A percentile compares a stretch with the other conserved stretches of the same genome.
Evolutionary conservation across 2,329 filamentous ascomycete genomes (phyloP).

Genomic region (Aspergillus fijiensis): DNA sequence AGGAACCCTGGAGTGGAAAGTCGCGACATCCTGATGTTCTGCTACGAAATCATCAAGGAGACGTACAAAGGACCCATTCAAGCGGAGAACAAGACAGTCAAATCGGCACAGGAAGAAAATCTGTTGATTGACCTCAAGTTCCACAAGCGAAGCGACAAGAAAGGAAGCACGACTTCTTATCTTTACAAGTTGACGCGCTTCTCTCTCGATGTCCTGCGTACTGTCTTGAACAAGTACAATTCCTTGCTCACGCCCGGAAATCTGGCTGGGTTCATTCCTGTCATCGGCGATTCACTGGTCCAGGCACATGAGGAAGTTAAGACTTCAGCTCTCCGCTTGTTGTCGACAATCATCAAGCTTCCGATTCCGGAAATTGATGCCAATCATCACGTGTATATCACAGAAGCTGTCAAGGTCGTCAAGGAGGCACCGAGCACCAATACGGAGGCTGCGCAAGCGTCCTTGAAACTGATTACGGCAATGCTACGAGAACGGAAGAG

Average conservation of each 20-base stretch:
- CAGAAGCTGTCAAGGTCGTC: constrained; percentile 80
- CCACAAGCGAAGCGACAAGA: constrained; percentile 70
- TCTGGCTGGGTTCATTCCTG: constrained; percentile 79
- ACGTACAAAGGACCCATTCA: constrained; percentile 68
- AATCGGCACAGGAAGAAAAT: constrained; percentile 43
- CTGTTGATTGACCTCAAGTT: constrained; percentile 78
- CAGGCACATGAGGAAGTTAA: constrained; percentile 90
- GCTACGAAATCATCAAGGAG: constrained; percentile 88
- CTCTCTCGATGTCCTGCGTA: constrained; percentile 79
- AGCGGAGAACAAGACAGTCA: constrained; percentile 25
- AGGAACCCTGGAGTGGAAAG: constrained; percentile 77
- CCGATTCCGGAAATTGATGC: constrained; percentile 70
- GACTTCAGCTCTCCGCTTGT: constrained; percentile 79
- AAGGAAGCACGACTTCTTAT: constrained; percentile 72
- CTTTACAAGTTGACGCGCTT: constrained; percentile 87
- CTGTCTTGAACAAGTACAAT: constrained; percentile 82
- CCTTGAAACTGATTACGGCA: constrained; percentile 81
- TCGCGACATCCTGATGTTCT: constrained; percentile 85
- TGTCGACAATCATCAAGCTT: constrained; percentile 81
- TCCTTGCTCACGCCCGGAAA: constrained; percentile 76
- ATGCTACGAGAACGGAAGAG: constrained; percentile 78
- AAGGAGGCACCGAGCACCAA: constrained; percentile 75
- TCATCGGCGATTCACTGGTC: constrained; percentile 83
- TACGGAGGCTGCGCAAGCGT: constrained; percentile 80
- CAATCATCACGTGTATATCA: constrained; percentile 73